Evolutionary conservation across 2,329 filamentous ascomycete genomes (phyloP).

Genomic region (Dothistroma septosporum): DNA sequence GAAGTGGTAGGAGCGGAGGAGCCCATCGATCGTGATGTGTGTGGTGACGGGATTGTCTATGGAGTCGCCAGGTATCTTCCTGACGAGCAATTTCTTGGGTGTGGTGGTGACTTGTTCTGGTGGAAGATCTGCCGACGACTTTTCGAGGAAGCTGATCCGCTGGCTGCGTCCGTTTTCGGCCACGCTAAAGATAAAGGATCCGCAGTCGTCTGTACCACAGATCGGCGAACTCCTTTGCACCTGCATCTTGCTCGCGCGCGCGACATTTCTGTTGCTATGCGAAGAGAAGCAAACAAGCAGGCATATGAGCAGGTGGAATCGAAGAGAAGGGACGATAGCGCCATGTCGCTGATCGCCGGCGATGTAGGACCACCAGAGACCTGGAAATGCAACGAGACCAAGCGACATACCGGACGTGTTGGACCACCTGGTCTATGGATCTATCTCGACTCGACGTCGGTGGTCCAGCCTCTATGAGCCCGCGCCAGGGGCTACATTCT

Average conservation of each 20-base stretch:
- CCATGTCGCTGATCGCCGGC: too few relatives aligned
- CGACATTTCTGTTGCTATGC: neutral
- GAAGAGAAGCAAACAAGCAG: neutral
- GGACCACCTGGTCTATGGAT: too few relatives aligned
- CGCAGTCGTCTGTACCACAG: neutral
- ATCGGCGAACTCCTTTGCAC: neutral
- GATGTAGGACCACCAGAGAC: too few relatives aligned
- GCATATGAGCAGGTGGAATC: neutral
- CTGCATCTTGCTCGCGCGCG: neutral
- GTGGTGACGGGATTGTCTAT: conserved; percentile 3
- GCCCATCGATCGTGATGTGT: conserved; percentile 39
- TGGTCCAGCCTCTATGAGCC: too few relatives aligned
- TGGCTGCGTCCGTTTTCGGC: neutral
- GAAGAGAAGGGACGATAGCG: too few relatives aligned
- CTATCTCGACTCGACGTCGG: too few relatives aligned
- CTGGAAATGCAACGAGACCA: too few relatives aligned
- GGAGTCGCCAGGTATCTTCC: conserved; percentile 16
- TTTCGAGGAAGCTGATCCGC: neutral
- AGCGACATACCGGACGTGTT: too few relatives aligned
- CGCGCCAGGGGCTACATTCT: too few relatives aligned
- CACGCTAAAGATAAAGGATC: neutral
- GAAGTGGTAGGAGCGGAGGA: conserved; percentile 38
- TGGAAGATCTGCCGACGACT: neutral
- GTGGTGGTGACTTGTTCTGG: neutral
- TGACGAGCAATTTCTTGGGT: conserved; percentile 7